Base-by-base conservation (phyloP, 2,329 filamentous ascomycete species). In the Rugonectria rugulosa region DNA sequence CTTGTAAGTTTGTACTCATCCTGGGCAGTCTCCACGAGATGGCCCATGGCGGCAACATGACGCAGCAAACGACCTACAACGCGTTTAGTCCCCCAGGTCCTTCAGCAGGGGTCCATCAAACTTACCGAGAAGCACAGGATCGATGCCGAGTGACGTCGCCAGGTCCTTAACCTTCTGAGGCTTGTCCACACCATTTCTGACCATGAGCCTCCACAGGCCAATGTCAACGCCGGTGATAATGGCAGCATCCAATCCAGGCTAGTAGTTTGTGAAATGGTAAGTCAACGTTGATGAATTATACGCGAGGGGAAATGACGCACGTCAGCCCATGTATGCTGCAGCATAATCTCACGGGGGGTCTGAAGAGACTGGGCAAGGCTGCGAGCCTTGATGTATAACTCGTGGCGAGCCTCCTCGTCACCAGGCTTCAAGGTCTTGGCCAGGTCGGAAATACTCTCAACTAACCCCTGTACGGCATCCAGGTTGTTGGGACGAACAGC, bases 321-420 rank as follows among this genome's bases (percentile, higher is more conserved):
- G 3, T 34, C 26, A 14, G 26, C 42, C 42, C 42, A 44, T n/a
- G 26, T 32, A 29, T 44, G 42, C 8, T 44, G 6, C n/a, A 29
- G 7, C 42, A 44, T 44, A n/a, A 27, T 44, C 24, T 44, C 42
- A 11, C 42, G 42, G 6, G 42, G 42, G 3, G 42, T 44, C 42
- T 44, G 26, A 2, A 44, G 27, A 12, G n/a, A n/a, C n/a, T n/a
- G n/a, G n/a, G n/a, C n/a, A n/a, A n/a, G n/a, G n/a, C n/a, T n/a
- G n/a, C n/a, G n/a, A n/a, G n/a, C n/a, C n/a, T n/a, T n/a, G n/a
- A n/a, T n/a, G n/a, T n/a, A n/a, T n/a, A n/a, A n/a, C n/a, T n/a
- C n/a, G n/a, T n/a, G n/a, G n/a, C n/a, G n/a, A n/a, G n/a, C n/a
- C n/a, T n/a, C n/a, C n/a, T n/a, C n/a, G n/a, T n/a, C n/a, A n/a